A percentile compares a stretch with the other conserved stretches of the same genome.
Conservation (phyloP, 371 early-diverging fungal species). For the Blastocladiella emersonii region DNA sequence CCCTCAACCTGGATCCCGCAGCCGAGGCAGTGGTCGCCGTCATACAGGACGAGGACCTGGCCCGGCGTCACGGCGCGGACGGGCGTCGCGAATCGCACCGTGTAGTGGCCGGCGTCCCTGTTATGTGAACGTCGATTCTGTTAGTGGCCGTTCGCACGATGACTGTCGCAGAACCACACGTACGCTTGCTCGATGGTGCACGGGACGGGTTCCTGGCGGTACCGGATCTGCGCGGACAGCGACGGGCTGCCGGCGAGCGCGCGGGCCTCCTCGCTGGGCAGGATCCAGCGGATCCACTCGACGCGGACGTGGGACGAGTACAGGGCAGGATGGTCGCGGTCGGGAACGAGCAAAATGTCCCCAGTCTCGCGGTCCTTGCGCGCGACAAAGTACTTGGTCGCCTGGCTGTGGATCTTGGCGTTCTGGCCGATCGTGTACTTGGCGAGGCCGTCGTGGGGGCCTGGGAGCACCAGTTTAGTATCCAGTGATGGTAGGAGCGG, state of each 20-base stretch:
- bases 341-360: slow-evolving; percentile 25
- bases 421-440: slow-evolving; percentile 62
- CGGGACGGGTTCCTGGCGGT: slow-evolving; percentile 27
- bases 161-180: slow-evolving; percentile 12
- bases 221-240: too few species aligned
- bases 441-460: slow-evolving; percentile 49
- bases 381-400: slow-evolving; percentile 19
- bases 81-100: slow-evolving; percentile 27
- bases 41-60: slow-evolving; percentile 40
- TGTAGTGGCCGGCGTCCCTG: slow-evolving; percentile 12
- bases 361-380: slow-evolving; percentile 20
- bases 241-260: not conserved
- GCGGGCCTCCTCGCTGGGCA: slow-evolving; percentile 9
- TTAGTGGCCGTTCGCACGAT: too few species aligned
- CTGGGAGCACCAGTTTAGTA: slow-evolving; percentile 14
- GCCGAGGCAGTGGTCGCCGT: slow-evolving; percentile 38
- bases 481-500: too few species aligned
- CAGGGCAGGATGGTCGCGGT: slow-evolving; percentile 28
- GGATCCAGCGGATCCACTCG: slow-evolving; percentile 31
- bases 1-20: slow-evolving; percentile 33
- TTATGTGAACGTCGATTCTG: too few species aligned
- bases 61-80: slow-evolving; percentile 43
- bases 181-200: slow-evolving; percentile 14
- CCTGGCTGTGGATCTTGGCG: slow-evolving; percentile 25
- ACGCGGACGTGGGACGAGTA: slow-evolving; percentile 18